Evolutionary conservation across 495 filamentous ascomycete species (phyloP).

Genomic region (Aspergillus mulundensis): DNA sequence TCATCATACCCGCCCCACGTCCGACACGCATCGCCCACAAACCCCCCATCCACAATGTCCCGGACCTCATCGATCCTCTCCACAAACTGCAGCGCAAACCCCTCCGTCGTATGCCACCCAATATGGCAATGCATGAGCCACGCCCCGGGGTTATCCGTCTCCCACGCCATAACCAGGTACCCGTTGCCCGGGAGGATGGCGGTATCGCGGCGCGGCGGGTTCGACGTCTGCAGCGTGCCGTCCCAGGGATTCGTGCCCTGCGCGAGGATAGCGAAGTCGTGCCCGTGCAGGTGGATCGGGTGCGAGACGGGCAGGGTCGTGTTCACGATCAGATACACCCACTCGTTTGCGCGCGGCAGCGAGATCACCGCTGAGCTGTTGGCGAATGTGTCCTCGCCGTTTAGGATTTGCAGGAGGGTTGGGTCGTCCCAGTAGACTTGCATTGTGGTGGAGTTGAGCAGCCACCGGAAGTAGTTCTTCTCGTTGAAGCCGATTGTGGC

Average conservation of each 20-base stretch:
- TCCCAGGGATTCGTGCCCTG: conserved; percentile 44
- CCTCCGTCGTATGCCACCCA: conserved; percentile 42
- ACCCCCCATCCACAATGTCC: conserved; percentile 10
- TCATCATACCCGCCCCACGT: conserved; percentile 15
- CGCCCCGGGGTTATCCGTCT: conserved; percentile 50
- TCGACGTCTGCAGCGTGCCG: conserved; percentile 16
- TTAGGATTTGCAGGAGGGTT: conserved; percentile 23
- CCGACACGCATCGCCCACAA: conserved; percentile 10
- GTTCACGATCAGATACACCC: conserved; percentile 50
- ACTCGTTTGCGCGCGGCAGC: conserved; percentile 58
- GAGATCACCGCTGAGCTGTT: conserved; percentile 26
- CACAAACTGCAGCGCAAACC: conserved; percentile 45
- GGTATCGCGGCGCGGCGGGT: conserved; percentile 57
- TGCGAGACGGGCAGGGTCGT: conserved; percentile 59
- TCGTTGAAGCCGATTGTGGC: not conserved
- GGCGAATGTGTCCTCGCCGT: conserved; percentile 12
- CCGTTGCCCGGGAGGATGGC: conserved; percentile 50
- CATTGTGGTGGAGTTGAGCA: conserved; percentile 28
- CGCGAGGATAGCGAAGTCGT: conserved; percentile 53
- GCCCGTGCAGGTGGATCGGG: conserved; percentile 83
- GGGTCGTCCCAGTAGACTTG: conserved; percentile 26
- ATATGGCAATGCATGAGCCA: conserved; percentile 55
- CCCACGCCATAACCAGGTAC: conserved; percentile 47
- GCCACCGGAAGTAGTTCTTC: conserved; percentile 22
- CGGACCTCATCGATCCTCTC: conserved; percentile 33